Evolutionary conservation across 1,284 basidiomycete genomes (phyloP), one percentile per base, ranked within the genome.

Genomic region (Boletus mariae): DNA sequence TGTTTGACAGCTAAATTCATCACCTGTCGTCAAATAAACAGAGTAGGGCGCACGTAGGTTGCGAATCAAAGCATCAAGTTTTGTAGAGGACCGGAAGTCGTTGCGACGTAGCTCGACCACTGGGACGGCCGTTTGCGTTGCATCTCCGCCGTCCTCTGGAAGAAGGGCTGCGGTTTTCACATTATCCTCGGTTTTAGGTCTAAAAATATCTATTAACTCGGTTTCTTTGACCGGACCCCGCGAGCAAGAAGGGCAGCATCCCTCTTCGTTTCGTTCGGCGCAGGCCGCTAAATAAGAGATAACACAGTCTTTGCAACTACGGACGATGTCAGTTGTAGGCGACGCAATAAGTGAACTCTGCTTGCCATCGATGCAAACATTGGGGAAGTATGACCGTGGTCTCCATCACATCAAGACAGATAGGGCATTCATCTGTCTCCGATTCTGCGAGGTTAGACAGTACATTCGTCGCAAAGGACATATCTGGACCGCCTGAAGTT

Each of bases 61-160:
- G 55, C 79, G 73, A 17, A 87, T 63, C 13, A 94, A 72, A 5
- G 91, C 91, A 49, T 90, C 82, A 1, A 94, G 75, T 68, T 94
- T 98, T 0, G 94, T 96, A 12, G 92, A 94, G 3, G 90, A 88
- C 40, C 83, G 82, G 63, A 96, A 90, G 67, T 94, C 84, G 62
- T 94, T 94, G 56, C 84, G 82, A 17, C 88, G 80, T 45, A 95
- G 68, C 28, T 79, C 72, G 37, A 90, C 71, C 5, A 72, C 67
- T 37, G 82, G 70, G 56, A 75, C 65, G 38, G 74, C 34, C 10
- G n/a, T 5, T 17, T 17, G 63, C 6, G 6, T 38, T 13, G 11
- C 32, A n/a, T 10, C 56, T 15, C 47, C n/a, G 4, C 49, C 40
- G 10, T 52, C 45, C 31, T 12, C 52, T 34, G 50, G 52, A 45